Conservation (phyloP, 306 rosid species). For the Prunus fruticosa region DNA sequence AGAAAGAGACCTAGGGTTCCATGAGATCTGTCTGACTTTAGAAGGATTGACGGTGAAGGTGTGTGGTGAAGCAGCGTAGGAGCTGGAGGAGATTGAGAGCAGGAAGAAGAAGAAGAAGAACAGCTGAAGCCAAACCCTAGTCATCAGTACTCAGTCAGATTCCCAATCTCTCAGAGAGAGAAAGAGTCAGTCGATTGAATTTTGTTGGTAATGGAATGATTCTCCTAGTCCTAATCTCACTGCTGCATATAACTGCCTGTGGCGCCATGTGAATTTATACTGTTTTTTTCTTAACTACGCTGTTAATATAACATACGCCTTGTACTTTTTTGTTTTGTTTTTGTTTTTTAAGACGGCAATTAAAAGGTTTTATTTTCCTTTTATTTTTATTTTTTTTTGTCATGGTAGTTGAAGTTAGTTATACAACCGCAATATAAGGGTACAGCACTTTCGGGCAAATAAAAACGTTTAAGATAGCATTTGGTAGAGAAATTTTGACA, state of each 20-base stretch:
- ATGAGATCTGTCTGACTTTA: constrained; percentile 87
- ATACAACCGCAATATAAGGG: too few species aligned
- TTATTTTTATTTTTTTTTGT: too few species aligned
- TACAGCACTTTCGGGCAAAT: too few species aligned
- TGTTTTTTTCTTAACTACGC: too few species aligned
- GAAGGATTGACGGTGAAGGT: constrained; percentile 83
- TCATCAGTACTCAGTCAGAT: constrained; percentile 31
- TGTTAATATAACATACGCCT: too few species aligned
- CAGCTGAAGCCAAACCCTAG: constrained; percentile 24
- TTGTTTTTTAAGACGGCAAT: too few species aligned
- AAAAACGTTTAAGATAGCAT: too few species aligned
- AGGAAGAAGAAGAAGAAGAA: constrained; percentile 30
- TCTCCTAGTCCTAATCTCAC: neutral
- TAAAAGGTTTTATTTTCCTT: too few species aligned
- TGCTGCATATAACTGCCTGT: neutral
- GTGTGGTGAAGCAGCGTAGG: constrained; percentile 73
- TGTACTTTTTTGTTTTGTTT: too few species aligned
- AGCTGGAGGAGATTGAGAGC: constrained; percentile 35
- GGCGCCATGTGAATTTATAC: too few species aligned
- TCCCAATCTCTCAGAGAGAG: constrained; percentile 7
- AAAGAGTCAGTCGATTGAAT: neutral
- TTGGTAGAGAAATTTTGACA: too few species aligned
- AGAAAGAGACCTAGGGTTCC: constrained; percentile 75
- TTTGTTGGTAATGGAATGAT: neutral
- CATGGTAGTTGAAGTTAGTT: too few species aligned